Conservation (phyloP, 148 eudicot species). For the Polygonum maritimum region DNA sequence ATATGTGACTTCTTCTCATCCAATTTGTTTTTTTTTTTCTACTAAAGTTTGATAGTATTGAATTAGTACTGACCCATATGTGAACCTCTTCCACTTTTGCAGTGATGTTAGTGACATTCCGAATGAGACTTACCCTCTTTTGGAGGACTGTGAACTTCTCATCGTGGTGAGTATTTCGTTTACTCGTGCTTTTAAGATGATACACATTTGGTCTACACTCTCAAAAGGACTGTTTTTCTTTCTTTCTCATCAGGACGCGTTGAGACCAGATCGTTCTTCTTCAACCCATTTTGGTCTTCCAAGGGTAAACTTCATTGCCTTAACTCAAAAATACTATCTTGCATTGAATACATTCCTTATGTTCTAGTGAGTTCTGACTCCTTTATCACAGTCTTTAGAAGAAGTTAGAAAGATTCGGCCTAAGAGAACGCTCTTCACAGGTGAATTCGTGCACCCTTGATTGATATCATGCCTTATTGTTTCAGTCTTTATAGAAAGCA, state of each 20-base stretch:
- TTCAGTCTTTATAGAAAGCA: neutral
- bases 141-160: slow-evolving; percentile 79
- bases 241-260: slow-evolving; percentile 50
- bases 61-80: neutral
- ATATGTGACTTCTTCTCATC: neutral
- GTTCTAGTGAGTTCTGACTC: neutral
- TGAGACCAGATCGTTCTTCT: slow-evolving; percentile 88
- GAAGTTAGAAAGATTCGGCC: slow-evolving; percentile 96
- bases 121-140: slow-evolving; percentile 83
- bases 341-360: neutral
- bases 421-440: slow-evolving; percentile 83
- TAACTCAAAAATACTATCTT: neutral
- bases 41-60: neutral
- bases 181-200: neutral
- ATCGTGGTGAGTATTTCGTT: slow-evolving; percentile 44
- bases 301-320: slow-evolving; percentile 32
- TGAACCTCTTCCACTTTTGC: slow-evolving; percentile 16
- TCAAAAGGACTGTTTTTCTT: slow-evolving; percentile 4
- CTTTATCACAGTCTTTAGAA: slow-evolving; percentile 55
- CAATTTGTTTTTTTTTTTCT: neutral
- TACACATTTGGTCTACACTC: neutral
- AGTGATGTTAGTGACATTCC: slow-evolving; percentile 99
- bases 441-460: slow-evolving; percentile 22
- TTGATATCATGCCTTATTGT: neutral
- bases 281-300: slow-evolving; percentile 99